Conservation (phyloP, 2,329 filamentous ascomycete species). For the Venturia effusa region DNA sequence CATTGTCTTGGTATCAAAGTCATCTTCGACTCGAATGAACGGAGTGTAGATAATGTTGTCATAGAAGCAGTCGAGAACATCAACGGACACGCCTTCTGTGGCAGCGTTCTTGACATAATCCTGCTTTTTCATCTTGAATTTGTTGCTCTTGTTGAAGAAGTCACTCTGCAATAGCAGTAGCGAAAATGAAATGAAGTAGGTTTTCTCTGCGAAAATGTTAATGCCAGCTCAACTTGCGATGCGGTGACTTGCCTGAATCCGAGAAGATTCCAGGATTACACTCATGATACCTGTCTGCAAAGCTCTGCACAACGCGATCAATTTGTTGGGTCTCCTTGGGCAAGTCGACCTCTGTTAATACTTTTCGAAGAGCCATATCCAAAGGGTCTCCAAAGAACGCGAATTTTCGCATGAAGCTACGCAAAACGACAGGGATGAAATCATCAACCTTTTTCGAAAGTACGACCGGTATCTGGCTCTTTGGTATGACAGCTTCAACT, state of each 20-base stretch:
- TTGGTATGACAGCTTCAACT: conserved; percentile 68
- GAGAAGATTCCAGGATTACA: conserved; percentile 96
- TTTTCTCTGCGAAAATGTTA: conserved; percentile 54
- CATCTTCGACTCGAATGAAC: conserved; percentile 95
- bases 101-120: conserved; percentile 94
- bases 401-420: conserved; percentile 93
- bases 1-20: conserved; percentile 67
- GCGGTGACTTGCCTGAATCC: conserved; percentile 45
- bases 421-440: conserved; percentile 72
- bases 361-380: conserved; percentile 92
- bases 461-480: conserved; percentile 73
- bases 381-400: conserved; percentile 94
- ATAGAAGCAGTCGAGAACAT: conserved; percentile 91
- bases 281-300: conserved; percentile 93
- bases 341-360: conserved; percentile 91
- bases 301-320: conserved; percentile 84
- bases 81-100: conserved; percentile 88
- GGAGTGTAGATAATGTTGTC: conserved; percentile 98
- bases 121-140: conserved; percentile 93
- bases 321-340: conserved; percentile 98
- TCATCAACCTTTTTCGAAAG: conserved; percentile 77
- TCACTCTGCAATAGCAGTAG: conserved; percentile 94
- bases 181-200: conserved; percentile 97
- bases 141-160: conserved; percentile 99
- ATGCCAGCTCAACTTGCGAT: neutral